Evolutionary conservation across 305 asterid species (phyloP).

Genomic region (Fraxinus xanthoxyloides): DNA sequence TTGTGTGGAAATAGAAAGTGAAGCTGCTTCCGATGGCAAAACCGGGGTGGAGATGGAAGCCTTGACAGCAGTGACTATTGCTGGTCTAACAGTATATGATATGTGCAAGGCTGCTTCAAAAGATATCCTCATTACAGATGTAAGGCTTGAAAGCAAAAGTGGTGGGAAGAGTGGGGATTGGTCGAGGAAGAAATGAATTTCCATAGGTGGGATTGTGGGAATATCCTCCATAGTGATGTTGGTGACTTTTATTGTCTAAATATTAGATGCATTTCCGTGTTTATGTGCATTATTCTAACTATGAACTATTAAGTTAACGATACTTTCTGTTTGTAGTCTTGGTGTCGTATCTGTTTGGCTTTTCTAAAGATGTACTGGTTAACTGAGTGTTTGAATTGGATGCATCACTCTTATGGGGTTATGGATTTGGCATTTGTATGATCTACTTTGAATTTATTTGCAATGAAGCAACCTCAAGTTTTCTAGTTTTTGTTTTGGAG

Average conservation of each 20-base stretch:
- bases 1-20: slow-evolving; percentile 64
- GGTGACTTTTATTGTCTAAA: not conserved
- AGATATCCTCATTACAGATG: slow-evolving; percentile 57
- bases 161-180: slow-evolving; percentile 92
- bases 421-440: not conserved
- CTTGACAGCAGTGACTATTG: slow-evolving; percentile 73
- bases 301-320: not conserved
- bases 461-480: not conserved
- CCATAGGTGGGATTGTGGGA: not conserved
- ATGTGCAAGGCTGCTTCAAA: slow-evolving; percentile 94
- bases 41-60: slow-evolving; percentile 98
- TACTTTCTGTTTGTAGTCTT: not conserved
- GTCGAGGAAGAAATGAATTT: slow-evolving; percentile 52
- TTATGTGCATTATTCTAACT: not conserved
- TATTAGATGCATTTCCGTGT: not conserved
- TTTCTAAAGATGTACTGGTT: not conserved
- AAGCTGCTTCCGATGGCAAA: slow-evolving; percentile 52
- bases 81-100: slow-evolving; percentile 87
- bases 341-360: not conserved
- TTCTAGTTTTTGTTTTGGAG: not conserved
- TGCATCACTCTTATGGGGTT: not conserved
- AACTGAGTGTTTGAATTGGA: not conserved
- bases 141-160: slow-evolving; percentile 61
- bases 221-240: not conserved
- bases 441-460: not conserved